Conservation (phyloP, 352 stramenopile species). For the Globisporangium barbulae region DNA sequence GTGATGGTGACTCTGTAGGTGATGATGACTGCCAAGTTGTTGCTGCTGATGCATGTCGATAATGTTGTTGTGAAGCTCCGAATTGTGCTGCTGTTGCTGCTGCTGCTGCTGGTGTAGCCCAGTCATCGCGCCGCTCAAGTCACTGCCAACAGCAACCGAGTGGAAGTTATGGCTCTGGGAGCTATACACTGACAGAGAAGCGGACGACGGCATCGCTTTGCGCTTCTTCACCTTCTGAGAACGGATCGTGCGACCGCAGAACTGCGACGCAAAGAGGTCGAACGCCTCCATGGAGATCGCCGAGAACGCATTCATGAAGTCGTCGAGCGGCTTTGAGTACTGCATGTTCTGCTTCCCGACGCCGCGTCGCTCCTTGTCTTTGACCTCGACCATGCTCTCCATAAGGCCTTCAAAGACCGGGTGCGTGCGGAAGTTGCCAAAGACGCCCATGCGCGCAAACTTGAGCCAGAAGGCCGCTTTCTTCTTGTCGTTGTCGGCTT, state of each 20-base stretch:
- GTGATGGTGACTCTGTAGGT: slow-evolving; percentile 20
- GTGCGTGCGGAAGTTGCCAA: slow-evolving; percentile 65
- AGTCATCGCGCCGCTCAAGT: background rate
- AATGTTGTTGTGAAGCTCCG: slow-evolving; percentile 14
- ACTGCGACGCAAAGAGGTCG: slow-evolving; percentile 69
- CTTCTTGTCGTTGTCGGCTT: slow-evolving; percentile 29
- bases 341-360: slow-evolving; percentile 87
- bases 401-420: slow-evolving; percentile 75
- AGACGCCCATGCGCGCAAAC: slow-evolving; percentile 69
- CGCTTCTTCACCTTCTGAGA: slow-evolving; percentile 76
- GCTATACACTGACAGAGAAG: background rate
- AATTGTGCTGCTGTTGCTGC: background rate
- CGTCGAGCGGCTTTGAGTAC: slow-evolving; percentile 66
- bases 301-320: slow-evolving; percentile 64
- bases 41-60: slow-evolving; percentile 8
- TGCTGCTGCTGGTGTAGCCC: slow-evolving; percentile 4
- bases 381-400: slow-evolving; percentile 78
- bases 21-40: slow-evolving; percentile 8
- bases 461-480: slow-evolving; percentile 64
- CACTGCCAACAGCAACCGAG: background rate
- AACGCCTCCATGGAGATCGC: slow-evolving; percentile 70
- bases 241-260: slow-evolving; percentile 67
- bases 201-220: slow-evolving; percentile 12
- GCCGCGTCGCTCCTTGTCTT: slow-evolving; percentile 76
- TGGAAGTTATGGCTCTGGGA: slow-evolving; percentile 1